Evolutionary conservation across 2,329 filamentous ascomycete genomes (phyloP).

Genomic region (Colletotrichum australisinense): DNA sequence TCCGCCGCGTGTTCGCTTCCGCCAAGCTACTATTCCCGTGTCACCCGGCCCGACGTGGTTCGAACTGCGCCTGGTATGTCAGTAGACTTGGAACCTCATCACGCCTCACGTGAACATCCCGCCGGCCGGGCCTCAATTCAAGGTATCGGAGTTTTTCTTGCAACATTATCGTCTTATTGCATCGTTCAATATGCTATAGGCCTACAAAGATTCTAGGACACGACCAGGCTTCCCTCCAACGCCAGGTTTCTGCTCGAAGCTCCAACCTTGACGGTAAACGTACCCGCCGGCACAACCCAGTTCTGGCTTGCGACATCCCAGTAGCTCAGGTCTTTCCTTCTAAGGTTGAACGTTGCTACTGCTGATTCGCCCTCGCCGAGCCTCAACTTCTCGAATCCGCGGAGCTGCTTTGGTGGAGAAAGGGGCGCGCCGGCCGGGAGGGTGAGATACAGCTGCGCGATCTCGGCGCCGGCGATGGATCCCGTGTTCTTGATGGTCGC

Average conservation of each 20-base stretch:
- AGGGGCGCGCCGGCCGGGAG: constrained; percentile 52
- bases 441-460: constrained; percentile 70
- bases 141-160: background rate
- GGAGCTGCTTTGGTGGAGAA: constrained; percentile 67
- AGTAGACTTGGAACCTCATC: background rate
- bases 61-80: background rate
- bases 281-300: constrained; percentile 66
- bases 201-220: background rate
- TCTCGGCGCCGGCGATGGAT: constrained; percentile 68
- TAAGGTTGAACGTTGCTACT: constrained; percentile 65
- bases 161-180: background rate
- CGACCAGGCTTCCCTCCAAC: constrained; percentile 43
- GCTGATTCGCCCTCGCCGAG: constrained; percentile 60
- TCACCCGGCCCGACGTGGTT: background rate
- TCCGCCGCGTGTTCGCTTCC: background rate
- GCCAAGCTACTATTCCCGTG: background rate
- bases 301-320: constrained; percentile 71
- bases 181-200: background rate
- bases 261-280: constrained; percentile 55
- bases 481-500: constrained; percentile 76
- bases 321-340: constrained; percentile 72
- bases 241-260: constrained; percentile 59
- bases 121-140: constrained; percentile 1
- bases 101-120: background rate
- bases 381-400: constrained; percentile 73